Evolutionary conservation across 1,139 yeast genomes (phyloP), one percentile per base, ranked within the genome.

Genomic region (Suhomyces anneliseae): DNA sequence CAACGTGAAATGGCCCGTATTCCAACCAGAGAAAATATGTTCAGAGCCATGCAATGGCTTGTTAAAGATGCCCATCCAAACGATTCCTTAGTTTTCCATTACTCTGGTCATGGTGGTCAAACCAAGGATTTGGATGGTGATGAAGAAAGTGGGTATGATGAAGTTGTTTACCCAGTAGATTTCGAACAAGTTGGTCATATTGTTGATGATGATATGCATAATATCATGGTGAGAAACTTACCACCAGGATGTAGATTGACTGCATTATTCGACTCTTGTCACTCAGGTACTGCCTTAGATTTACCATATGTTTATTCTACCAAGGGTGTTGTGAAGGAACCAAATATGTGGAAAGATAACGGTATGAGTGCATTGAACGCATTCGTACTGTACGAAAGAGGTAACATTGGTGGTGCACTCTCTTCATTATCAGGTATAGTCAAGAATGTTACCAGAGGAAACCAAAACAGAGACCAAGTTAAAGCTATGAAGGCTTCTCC

Each of bases 81-180:
- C 59, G 95, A 93, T 71, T 81, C 89, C 27, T 69, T 85, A 51
- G 85, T 90, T 55, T 84, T 90, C 76, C 97, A 90, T 65, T 90
- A 87, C 65, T 87, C 96, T 1, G 97, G 98, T 8, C 98, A 92
- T 64, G 98, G 98, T 33, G 96, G 97, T 8, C 85, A 84, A 57
- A 83, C 88, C 8, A 71, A 76, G 49, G 97, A 92, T 65, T 63
- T 72, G 44, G 88, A 88, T 60, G 97, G 97, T 24, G 98, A 92
- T 62, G 98, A 92, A 65, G 95, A 84, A 27, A 90, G 85, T 61
- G 97, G 97, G 0, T 79, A 68, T 57, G 98, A 92, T 65, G 96
- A 90, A 62, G 90, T 88, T 38, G 87, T 92, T 50, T 92, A 90
- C 60, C 98, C 98, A 1, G 82, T 92, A 35, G 98, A 92, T 68